phyloP scores from a whole-genome alignment of 345 rosid genomes.

The Combretum micranthum region DNA sequence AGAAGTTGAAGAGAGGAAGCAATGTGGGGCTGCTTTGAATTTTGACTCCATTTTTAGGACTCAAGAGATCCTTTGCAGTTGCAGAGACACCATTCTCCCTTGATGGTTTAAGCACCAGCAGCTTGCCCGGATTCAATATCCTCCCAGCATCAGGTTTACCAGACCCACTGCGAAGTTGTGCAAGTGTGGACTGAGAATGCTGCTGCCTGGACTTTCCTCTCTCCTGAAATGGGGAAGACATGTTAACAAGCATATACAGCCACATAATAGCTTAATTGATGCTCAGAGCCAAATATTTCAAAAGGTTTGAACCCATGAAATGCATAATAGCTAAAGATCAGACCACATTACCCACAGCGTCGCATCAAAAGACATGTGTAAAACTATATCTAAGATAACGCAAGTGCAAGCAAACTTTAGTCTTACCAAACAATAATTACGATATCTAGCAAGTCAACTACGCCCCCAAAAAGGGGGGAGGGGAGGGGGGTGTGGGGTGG shows the following conservation, averaged over 20 bases:
- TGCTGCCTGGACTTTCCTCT: constrained; percentile 27
- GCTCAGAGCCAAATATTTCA: too few relatives aligned
- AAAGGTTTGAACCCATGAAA: too few relatives aligned
- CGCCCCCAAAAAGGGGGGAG: too few relatives aligned
- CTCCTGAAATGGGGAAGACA: constrained; percentile 10
- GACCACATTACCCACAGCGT: not conserved
- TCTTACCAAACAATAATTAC: too few relatives aligned
- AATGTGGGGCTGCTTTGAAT: constrained; percentile 15
- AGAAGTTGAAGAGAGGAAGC: constrained; percentile 13
- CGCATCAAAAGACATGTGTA: not conserved
- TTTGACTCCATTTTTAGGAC: constrained; percentile 29
- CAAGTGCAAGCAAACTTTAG: too few relatives aligned
- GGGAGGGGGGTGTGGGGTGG: too few relatives aligned
- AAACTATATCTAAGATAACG: too few relatives aligned
- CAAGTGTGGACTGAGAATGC: constrained; percentile 12
- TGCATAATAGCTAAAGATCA: too few relatives aligned
- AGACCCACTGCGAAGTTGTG: constrained; percentile 21
- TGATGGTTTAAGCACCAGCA: constrained; percentile 35
- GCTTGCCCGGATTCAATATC: constrained; percentile 25
- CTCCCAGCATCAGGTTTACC: constrained; percentile 26
- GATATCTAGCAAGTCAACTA: too few relatives aligned
- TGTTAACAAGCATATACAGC: constrained; percentile 1
- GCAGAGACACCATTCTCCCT: constrained; percentile 25
- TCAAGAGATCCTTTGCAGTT: constrained; percentile 20
- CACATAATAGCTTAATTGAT: not conserved